Evolutionary conservation across 1,284 basidiomycete species (phyloP), one percentile per base, ranked within the genome.

Genomic region (Rhizopogon hawkerae): DNA sequence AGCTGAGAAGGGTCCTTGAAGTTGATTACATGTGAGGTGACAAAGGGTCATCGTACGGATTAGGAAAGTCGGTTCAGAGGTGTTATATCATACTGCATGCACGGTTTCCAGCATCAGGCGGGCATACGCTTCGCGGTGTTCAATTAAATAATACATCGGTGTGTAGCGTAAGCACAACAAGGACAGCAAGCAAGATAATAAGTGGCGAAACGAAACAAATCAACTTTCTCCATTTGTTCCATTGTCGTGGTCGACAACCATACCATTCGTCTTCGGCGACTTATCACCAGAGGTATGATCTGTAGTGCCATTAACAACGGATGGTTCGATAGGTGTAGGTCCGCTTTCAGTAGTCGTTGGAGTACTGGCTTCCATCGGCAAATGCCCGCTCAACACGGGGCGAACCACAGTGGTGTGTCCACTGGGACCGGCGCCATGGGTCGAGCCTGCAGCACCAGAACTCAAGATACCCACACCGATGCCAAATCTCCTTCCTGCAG

Each of bases 401-500:
- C 64, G 62, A 38, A 64, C 57, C 48, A 67, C 72, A 1, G 78
- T 80, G 9, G 75, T 78, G 53, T 84, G 76, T 4, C 77, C 82
- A 60, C 84, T 87, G 3, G 85, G 85, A 6, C 85, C 84, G 26
- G 81, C 82, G 14, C 83, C 82, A 54, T 84, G 81, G 0, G 80
- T 79, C 31, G 70, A 70, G n/a, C 72, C 64, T 3, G 73, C 57
- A 36, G 69, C 69, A 10, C 78, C 77, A 16, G 82, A 77, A 44
- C 75, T 77, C 69, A 87, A 73, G 59, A 85, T 84, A 31, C 85
- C 83, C 14, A 80, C 73, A 21, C 79, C 78, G 54, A 84, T 77
- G 18, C 81, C 81, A 54, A 82, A 85, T 58, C 81, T 79, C 46
- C 79, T 76, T 29, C 72, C 72, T 2, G 70, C 61, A 24, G 61